Percentiles rank a stretch among this genome's conserved stretches.
These are phyloP conservation scores for Candida sojae DNA, from an alignment of 1,139 yeast genomes.

Conservation along the genomic window DNA sequence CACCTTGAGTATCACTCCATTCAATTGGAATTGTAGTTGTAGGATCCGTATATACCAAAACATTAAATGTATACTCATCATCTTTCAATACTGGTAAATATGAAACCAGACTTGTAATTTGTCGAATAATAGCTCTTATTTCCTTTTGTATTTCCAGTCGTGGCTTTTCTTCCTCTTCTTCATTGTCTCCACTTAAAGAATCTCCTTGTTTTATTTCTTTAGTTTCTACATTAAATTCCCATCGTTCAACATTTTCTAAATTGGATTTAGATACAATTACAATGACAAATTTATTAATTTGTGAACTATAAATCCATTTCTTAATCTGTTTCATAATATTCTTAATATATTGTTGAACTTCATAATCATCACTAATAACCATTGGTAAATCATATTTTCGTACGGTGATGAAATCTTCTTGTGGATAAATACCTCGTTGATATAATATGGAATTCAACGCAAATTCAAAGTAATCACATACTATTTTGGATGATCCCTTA, in stretches of 20 bases:
- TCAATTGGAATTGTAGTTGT: constrained; percentile 66
- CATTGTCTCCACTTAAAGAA: neutral
- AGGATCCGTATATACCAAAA: constrained; percentile 80
- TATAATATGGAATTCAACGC: constrained; percentile 79
- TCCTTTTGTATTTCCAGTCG: constrained; percentile 64
- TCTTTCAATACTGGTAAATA: constrained; percentile 75
- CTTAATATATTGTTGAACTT: constrained; percentile 68
- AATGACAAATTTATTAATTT: constrained; percentile 67
- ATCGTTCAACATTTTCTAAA: constrained; percentile 73
- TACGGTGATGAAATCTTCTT: constrained; percentile 81
- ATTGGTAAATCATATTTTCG: constrained; percentile 80
- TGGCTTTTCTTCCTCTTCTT: constrained; percentile 28
- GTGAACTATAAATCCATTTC: constrained; percentile 77
- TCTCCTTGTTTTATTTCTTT: constrained; percentile 16
- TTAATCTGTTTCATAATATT: constrained; percentile 75
- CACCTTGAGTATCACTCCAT: constrained; percentile 77
- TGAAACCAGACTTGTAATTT: constrained; percentile 85
- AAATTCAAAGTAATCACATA: constrained; percentile 83
- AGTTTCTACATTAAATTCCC: constrained; percentile 77
- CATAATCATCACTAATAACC: constrained; percentile 74
- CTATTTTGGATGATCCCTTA: constrained; percentile 75
- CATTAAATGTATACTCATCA: constrained; percentile 78
- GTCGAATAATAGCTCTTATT: constrained; percentile 83
- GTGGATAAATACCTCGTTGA: constrained; percentile 89
- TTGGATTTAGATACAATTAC: constrained; percentile 69